Base-by-base conservation (phyloP, 345 rosid species). In the Eucalyptus polybractea region DNA sequence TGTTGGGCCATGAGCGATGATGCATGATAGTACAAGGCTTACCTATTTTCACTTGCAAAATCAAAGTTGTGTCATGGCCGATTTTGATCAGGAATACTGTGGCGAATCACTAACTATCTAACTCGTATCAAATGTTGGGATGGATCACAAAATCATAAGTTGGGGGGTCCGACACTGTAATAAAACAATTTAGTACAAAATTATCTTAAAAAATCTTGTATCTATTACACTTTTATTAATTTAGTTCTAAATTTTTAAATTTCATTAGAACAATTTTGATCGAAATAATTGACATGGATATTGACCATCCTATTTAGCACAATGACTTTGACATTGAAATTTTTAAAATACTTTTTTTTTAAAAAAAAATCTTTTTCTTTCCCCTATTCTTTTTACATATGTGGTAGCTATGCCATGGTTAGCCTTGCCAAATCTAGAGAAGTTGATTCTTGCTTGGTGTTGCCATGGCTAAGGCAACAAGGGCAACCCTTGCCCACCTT, bases 391-490 rank as follows among this genome's bases (percentile, higher is more conserved):
- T 53, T 53, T 51, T 51, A 1, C 56, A 51, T 51, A 3, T 22
- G 56, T 7, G 8, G 56, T 51, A 0, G 0, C 1, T 0, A 0
- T 7, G 2, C 1, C 0, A 53, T 0, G 1, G 2, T 53, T 53
- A 19, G 58, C 24, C 24, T 53, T 53, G 5, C 5, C 1, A 19
- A 0, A 53, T 53, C 10, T 53, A 0, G 24, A 19, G 1, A 19
- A 0, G 58, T 53, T 53, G 24, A 53, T 53, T 53, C 10, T 53
- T 53, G 58, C 10, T 0, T 7, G 0, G 24, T 19, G 58, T 53
- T 53, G 24, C 24, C 58, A 0, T 53, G 24, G 58, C 24, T 19
- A 1, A 53, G 58, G 58, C 5, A 19, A 0, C 10, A 0, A 53
- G 56, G 24, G 56, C 56, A 53, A 53, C 24, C 24, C 56, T 53